Conservation (phyloP, 345 rosid species). For the Linum lewisii region DNA sequence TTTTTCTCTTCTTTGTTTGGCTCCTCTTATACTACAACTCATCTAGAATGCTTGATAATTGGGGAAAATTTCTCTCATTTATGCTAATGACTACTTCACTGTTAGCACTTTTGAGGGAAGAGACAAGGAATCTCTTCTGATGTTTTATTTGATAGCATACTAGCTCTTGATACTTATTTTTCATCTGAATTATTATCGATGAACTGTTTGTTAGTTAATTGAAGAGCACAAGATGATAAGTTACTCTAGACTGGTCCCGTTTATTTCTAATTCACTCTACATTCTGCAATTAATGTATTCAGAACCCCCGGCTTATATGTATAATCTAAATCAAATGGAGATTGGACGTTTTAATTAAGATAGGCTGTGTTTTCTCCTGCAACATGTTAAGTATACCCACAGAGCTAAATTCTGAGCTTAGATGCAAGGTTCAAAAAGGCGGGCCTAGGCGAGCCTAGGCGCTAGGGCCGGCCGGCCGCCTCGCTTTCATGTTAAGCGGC, state of each 20-base stretch:
- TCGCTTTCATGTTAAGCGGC: too few species aligned
- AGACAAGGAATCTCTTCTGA: background rate
- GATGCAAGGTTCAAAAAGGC: too few species aligned
- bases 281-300: background rate
- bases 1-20: background rate
- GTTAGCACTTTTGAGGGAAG: background rate
- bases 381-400: background rate
- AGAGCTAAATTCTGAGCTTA: background rate
- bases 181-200: background rate
- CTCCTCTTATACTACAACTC: background rate
- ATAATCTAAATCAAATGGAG: background rate
- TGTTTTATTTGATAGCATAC: background rate
- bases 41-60: background rate
- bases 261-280: background rate
- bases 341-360: background rate
- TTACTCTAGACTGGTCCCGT: background rate
- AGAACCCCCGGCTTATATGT: background rate
- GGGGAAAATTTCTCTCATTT: background rate
- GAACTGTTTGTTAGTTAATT: background rate
- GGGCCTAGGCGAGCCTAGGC: too few species aligned
- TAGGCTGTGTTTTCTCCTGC: background rate
- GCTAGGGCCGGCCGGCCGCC: too few species aligned
- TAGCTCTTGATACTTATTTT: background rate
- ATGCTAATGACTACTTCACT: background rate
- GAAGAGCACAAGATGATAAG: too few species aligned